Percentiles rank a stretch among this genome's conserved stretches.
Conservation (phyloP, 2,329 filamentous ascomycete genomes). For the Penicillium sp. region DNA sequence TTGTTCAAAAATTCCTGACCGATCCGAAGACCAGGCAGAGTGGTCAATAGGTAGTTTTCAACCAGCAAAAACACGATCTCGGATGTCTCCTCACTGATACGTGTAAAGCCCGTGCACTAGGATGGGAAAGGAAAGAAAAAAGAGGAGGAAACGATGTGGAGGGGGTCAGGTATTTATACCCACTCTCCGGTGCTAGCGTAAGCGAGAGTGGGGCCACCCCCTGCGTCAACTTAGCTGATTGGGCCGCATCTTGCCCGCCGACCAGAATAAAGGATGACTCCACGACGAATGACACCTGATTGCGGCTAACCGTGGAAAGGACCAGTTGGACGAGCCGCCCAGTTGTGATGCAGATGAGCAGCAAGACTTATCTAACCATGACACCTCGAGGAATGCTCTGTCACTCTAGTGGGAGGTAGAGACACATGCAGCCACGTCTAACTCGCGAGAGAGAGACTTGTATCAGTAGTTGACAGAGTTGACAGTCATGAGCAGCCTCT, state of each 20-base stretch:
- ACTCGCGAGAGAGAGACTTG: too few relatives aligned
- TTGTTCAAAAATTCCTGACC: constrained; percentile 73
- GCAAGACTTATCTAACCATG: background rate
- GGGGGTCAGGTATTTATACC: constrained; percentile 20
- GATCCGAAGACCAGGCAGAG: constrained; percentile 65
- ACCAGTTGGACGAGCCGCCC: too few relatives aligned
- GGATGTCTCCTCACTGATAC: constrained; percentile 82
- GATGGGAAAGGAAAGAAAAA: constrained; percentile 36
- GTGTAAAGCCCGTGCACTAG: constrained; percentile 64
- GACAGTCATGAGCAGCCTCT: too few relatives aligned
- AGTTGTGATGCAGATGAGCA: too few relatives aligned
- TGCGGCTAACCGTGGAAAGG: too few relatives aligned
- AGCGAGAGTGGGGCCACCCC: constrained; percentile 19
- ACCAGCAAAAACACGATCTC: constrained; percentile 86
- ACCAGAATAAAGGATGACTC: too few relatives aligned
- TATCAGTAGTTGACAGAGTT: too few relatives aligned
- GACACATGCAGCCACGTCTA: too few relatives aligned
- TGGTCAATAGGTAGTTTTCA: constrained; percentile 77
- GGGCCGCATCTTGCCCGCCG: background rate
- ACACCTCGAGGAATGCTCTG: background rate
- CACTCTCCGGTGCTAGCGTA: constrained; percentile 19
- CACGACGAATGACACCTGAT: too few relatives aligned
- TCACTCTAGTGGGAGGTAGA: too few relatives aligned
- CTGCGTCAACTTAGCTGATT: background rate
- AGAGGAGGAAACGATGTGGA: constrained; percentile 19